phyloP scores from a whole-genome alignment of 2,329 filamentous ascomycete genomes.

The Botrytis hyacinthi region DNA sequence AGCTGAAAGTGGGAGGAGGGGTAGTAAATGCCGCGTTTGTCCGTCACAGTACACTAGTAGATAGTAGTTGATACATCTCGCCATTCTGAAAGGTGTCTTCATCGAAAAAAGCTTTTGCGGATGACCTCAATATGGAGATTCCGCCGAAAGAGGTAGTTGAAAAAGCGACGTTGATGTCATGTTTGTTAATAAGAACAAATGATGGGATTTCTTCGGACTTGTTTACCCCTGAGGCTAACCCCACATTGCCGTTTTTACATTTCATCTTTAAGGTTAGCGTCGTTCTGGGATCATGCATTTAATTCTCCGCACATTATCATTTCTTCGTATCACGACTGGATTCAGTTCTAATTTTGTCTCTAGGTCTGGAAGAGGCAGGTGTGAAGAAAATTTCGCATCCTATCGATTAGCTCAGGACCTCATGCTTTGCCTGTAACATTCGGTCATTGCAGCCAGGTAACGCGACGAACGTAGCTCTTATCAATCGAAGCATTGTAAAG shows the following conservation, averaged over 20 bases:
- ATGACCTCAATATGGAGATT: not conserved
- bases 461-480: not conserved
- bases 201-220: not conserved
- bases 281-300: not conserved
- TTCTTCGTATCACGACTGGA: not conserved
- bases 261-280: not conserved
- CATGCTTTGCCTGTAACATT: not conserved
- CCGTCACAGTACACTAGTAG: not conserved
- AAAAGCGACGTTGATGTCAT: not conserved
- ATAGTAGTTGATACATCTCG: not conserved
- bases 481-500: constrained; percentile 20
- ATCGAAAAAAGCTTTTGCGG: not conserved
- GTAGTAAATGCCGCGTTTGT: not conserved
- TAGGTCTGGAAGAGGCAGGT: not conserved
- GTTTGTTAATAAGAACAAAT: not conserved
- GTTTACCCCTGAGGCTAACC: not conserved
- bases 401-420: not conserved
- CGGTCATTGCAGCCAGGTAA: not conserved
- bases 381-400: not conserved
- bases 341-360: not conserved
- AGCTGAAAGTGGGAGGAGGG: constrained; percentile 1
- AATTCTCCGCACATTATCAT: not conserved
- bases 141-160: not conserved
- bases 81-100: not conserved
- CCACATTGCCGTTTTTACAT: not conserved